These are phyloP conservation scores for Parastagonospora nodorum DNA, from an alignment of 2,329 filamentous ascomycete genomes.

Conservation along the genomic window DNA sequence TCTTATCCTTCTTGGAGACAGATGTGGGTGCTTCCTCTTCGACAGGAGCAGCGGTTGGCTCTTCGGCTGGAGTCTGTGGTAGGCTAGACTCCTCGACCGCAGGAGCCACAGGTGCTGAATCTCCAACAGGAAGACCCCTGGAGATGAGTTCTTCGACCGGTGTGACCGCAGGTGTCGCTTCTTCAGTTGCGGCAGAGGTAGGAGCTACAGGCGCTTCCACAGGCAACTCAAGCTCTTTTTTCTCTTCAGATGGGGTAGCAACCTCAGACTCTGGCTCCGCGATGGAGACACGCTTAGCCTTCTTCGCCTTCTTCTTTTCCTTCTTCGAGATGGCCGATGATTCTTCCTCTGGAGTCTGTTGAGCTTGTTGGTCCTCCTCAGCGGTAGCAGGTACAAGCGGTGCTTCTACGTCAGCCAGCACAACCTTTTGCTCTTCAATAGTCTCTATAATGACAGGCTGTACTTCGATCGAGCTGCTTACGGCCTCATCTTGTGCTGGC, in stretches of 20 bases:
- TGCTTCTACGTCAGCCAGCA: not conserved
- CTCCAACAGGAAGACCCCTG: not conserved
- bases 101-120: not conserved
- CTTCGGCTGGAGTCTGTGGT: not conserved
- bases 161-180: not conserved
- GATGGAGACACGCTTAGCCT: slow-evolving; percentile 20
- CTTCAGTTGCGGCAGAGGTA: not conserved
- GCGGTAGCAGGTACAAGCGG: not conserved
- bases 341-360: slow-evolving; percentile 1
- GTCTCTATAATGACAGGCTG: not conserved
- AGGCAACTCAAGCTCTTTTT: slow-evolving; percentile 3
- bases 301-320: slow-evolving; percentile 26
- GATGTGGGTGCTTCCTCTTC: slow-evolving; percentile 4
- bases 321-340: slow-evolving; percentile 11
- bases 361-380: not conserved
- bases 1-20: slow-evolving; percentile 51
- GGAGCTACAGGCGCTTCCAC: not conserved
- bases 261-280: slow-evolving; percentile 5
- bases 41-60: not conserved
- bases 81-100: not conserved
- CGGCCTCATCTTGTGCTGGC: not conserved
- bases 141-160: not conserved
- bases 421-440: not conserved
- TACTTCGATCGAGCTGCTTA: not conserved
- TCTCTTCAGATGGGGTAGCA: slow-evolving; percentile 8